Conservation (phyloP, 331 rosid genomes). For the Cydonia oblonga region DNA sequence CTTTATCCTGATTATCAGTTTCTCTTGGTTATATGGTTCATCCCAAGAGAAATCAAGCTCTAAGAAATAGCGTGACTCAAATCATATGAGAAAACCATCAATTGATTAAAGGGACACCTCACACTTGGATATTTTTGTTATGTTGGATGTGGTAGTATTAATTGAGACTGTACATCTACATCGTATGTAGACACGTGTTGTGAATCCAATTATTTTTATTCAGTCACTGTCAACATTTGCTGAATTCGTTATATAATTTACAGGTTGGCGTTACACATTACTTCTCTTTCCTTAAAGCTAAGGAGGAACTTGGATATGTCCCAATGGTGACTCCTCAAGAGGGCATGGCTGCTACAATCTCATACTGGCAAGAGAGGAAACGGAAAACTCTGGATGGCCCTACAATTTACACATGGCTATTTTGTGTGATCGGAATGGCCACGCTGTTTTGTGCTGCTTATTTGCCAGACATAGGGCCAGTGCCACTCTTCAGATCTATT, state of each 20-base stretch:
- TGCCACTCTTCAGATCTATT: constrained; percentile 37
- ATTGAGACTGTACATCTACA: background rate
- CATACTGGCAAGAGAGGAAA: constrained; percentile 76
- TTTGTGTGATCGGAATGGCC: constrained; percentile 53
- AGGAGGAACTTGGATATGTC: constrained; percentile 71
- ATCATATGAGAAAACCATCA: background rate
- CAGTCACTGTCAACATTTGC: constrained; percentile 1
- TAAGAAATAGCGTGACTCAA: background rate
- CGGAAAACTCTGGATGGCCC: constrained; percentile 69
- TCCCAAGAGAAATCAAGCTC: background rate
- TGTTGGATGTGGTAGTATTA: background rate
- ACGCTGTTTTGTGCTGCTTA: constrained; percentile 51
- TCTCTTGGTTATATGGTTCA: background rate
- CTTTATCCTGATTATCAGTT: background rate
- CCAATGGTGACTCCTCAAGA: constrained; percentile 62
- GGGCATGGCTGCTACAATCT: constrained; percentile 80
- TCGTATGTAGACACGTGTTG: background rate
- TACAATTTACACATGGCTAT: constrained; percentile 56
- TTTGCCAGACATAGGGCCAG: constrained; percentile 60
- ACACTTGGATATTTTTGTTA: too few relatives aligned
- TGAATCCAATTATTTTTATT: background rate
- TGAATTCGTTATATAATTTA: constrained; percentile 1
- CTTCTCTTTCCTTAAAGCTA: constrained; percentile 83
- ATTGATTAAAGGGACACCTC: background rate
- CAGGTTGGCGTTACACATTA: constrained; percentile 88